A percentile compares a stretch with the other conserved stretches of the same genome.
phyloP scores from a whole-genome alignment of 2,329 filamentous ascomycete genomes.

The Xylariaceae sp. region DNA sequence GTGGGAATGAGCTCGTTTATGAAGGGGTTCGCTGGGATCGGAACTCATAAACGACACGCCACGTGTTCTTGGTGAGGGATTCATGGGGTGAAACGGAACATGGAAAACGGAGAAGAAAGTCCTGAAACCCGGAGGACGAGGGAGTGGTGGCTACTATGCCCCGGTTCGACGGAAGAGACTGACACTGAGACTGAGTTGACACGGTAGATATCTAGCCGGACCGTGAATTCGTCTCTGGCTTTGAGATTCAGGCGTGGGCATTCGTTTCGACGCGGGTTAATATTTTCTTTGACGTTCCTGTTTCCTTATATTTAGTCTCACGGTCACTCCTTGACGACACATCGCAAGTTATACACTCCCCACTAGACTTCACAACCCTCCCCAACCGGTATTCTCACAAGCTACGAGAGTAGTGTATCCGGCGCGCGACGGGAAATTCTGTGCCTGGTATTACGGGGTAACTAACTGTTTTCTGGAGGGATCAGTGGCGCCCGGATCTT shows the following conservation, averaged over 20 bases:
- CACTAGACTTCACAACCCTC: conserved; percentile 35
- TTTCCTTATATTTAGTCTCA: too few species aligned
- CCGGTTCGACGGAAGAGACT: conserved; percentile 31
- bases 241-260: conserved; percentile 60
- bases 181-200: conserved; percentile 28
- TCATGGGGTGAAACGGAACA: conserved; percentile 7
- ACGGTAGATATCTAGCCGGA: conserved; percentile 46
- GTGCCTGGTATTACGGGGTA: conserved; percentile 51
- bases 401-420: conserved; percentile 46
- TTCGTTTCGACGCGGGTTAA: conserved; percentile 55
- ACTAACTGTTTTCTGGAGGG: conserved; percentile 55
- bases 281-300: conserved; percentile 41
- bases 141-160: conserved; percentile 55
- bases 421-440: conserved; percentile 56
- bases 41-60: too few species aligned
- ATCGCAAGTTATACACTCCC: not conserved
- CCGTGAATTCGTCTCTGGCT: conserved; percentile 54
- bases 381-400: conserved; percentile 39
- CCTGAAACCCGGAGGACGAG: conserved; percentile 43
- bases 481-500: conserved; percentile 45
- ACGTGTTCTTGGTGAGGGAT: not conserved
- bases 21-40: too few species aligned
- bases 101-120: conserved; percentile 10
- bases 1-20: conserved; percentile 25
- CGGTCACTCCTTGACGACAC: too few species aligned